phyloP scores from a whole-genome alignment of 2,329 filamentous ascomycete genomes.

The Fusarium nelsonii region DNA sequence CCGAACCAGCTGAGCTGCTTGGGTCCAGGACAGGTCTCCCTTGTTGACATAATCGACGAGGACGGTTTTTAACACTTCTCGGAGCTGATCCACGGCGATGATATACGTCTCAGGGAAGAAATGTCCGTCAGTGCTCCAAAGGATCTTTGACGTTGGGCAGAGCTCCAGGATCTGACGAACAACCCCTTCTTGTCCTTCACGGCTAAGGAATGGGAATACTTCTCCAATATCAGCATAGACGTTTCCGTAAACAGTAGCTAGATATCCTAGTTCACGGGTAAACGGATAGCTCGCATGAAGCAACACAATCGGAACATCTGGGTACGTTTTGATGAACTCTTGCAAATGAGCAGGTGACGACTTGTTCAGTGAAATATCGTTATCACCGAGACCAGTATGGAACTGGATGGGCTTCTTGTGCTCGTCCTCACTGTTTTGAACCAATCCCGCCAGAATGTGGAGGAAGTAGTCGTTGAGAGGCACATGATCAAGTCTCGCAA shows the following conservation, averaged over 20 bases:
- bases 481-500: constrained; percentile 70
- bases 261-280: constrained; percentile 80
- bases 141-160: constrained; percentile 78
- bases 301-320: constrained; percentile 78
- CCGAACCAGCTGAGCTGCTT: constrained; percentile 73
- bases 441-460: constrained; percentile 69
- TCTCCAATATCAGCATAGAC: constrained; percentile 87
- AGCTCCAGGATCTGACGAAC: constrained; percentile 80
- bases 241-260: constrained; percentile 81
- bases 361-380: constrained; percentile 76
- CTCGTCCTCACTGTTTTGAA: constrained; percentile 60
- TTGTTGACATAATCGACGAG: constrained; percentile 75
- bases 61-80: constrained; percentile 76
- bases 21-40: constrained; percentile 68
- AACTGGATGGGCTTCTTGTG: constrained; percentile 82
- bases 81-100: constrained; percentile 77
- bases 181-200: constrained; percentile 78
- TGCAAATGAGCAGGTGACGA: constrained; percentile 83
- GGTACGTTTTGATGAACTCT: constrained; percentile 76
- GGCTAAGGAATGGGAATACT: constrained; percentile 82
- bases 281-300: constrained; percentile 87
- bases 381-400: constrained; percentile 85
- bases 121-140: constrained; percentile 86
- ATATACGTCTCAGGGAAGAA: constrained; percentile 83
- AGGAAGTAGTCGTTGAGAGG: constrained; percentile 78